Conservation (phyloP, 106 monocot genomes). For the Ottelia alismoides region DNA sequence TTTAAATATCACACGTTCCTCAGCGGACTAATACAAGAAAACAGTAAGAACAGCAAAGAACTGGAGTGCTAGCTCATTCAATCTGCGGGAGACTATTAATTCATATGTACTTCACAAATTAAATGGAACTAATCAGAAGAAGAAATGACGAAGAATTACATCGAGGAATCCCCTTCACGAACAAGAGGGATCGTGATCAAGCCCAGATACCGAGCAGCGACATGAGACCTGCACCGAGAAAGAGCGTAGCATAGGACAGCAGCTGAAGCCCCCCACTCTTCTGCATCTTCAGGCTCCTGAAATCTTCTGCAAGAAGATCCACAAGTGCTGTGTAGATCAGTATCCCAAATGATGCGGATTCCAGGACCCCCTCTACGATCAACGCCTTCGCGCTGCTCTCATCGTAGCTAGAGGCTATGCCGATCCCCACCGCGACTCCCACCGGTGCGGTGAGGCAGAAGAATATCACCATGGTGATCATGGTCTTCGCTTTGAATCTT, state of each 20-base stretch:
- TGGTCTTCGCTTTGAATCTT: conserved; percentile 1
- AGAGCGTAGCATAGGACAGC: conserved; percentile 1
- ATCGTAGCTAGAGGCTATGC: conserved; percentile 1
- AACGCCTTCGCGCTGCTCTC: conserved; percentile 7
- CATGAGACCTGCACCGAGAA: conserved; percentile 13
- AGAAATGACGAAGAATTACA: too few relatives aligned
- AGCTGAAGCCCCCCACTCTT: not conserved
- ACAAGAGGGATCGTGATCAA: too few relatives aligned
- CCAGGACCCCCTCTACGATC: conserved; percentile 11
- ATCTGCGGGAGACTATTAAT: too few relatives aligned
- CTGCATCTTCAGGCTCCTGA: not conserved
- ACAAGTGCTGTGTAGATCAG: too few relatives aligned
- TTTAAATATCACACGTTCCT: too few relatives aligned
- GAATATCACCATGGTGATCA: conserved; percentile 11
- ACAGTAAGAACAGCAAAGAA: too few relatives aligned
- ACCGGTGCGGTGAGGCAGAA: conserved; percentile 14
- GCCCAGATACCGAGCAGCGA: conserved; percentile 10
- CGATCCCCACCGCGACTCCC: conserved; percentile 10
- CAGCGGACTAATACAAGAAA: too few relatives aligned
- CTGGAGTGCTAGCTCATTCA: too few relatives aligned
- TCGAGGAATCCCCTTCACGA: too few relatives aligned
- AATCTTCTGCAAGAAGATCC: conserved; percentile 15
- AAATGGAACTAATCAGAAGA: too few relatives aligned
- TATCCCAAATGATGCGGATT: conserved; percentile 14
- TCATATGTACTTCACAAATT: too few relatives aligned